Evolutionary conservation across 2,329 filamentous ascomycete genomes (phyloP).

Genomic region (Neopestalotiopsis sp.): DNA sequence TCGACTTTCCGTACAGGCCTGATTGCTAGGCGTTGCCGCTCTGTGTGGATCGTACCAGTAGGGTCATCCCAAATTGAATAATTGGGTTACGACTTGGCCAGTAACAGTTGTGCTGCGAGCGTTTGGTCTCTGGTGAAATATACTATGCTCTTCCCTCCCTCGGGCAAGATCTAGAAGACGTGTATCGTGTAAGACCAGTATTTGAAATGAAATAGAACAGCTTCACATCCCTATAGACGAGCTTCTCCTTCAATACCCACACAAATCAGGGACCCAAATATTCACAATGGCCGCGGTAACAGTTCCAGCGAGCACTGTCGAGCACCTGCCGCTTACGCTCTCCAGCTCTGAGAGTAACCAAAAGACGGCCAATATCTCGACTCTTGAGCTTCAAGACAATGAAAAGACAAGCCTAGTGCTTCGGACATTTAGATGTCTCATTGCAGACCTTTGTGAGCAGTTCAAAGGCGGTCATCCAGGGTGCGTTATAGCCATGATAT

Average conservation of each 20-base stretch:
- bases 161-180: neutral
- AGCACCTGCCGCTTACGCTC: neutral
- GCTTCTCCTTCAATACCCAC: neutral
- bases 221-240: neutral
- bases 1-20: neutral
- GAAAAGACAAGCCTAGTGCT: conserved; percentile 48
- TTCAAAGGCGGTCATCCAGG: conserved; percentile 74
- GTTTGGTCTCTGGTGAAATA: neutral
- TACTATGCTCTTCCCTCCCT: neutral
- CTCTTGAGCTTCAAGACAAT: neutral
- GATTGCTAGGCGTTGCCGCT: neutral
- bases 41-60: neutral
- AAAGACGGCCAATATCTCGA: neutral
- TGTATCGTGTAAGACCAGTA: neutral
- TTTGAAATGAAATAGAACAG: neutral
- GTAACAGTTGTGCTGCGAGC: neutral
- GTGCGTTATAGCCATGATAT: conserved; percentile 41
- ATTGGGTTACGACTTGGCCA: neutral
- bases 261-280: neutral
- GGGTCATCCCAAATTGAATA: neutral
- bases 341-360: neutral
- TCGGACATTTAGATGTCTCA: conserved; percentile 65
- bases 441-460: conserved; percentile 73
- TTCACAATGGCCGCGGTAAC: neutral
- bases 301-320: neutral